These are phyloP conservation scores for Trametes pubescens DNA, from an alignment of 1,284 basidiomycete genomes.

Conservation along the genomic window DNA sequence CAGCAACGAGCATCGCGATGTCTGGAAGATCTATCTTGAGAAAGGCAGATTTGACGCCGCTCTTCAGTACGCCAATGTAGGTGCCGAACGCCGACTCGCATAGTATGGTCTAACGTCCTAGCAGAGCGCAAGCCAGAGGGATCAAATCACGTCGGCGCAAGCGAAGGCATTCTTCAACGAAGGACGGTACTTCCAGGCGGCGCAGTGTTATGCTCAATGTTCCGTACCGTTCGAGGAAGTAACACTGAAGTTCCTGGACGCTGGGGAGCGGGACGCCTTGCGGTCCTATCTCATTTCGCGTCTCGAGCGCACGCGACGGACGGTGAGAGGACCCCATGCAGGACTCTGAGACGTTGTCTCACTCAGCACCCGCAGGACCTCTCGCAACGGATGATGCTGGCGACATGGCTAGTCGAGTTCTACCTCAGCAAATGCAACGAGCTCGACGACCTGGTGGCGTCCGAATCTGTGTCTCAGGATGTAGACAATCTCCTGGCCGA, in stretches of 20 bases:
- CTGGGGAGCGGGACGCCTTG: conserved; percentile 90
- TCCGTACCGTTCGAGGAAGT: conserved; percentile 94
- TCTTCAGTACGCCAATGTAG: conserved; percentile 82
- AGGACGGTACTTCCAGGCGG: conserved; percentile 89
- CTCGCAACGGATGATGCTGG: conserved; percentile 96
- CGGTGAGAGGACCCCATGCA: conserved; percentile 54
- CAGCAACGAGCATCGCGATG: conserved; percentile 90
- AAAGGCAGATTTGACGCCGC: conserved; percentile 83
- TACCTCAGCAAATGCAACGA: conserved; percentile 97
- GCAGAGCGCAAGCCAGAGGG: conserved; percentile 86
- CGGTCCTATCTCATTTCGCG: conserved; percentile 91
- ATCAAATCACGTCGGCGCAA: conserved; percentile 86
- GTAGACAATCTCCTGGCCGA: conserved; percentile 89
- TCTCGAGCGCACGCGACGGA: conserved; percentile 83
- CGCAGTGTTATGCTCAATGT: conserved; percentile 91
- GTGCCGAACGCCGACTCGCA: background rate
- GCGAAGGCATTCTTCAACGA: conserved; percentile 87
- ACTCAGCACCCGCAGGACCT: conserved; percentile 64
- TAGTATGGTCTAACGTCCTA: background rate
- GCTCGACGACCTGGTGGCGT: conserved; percentile 88
- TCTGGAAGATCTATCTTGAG: conserved; percentile 93
- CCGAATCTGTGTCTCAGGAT: conserved; percentile 86
- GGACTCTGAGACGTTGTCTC: background rate
- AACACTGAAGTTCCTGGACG: conserved; percentile 89
- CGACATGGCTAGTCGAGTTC: conserved; percentile 98